Evolutionary conservation across 2,329 filamentous ascomycete species (phyloP), one percentile per base, ranked within the genome.

Genomic region (Sporothrix variecibatus): DNA sequence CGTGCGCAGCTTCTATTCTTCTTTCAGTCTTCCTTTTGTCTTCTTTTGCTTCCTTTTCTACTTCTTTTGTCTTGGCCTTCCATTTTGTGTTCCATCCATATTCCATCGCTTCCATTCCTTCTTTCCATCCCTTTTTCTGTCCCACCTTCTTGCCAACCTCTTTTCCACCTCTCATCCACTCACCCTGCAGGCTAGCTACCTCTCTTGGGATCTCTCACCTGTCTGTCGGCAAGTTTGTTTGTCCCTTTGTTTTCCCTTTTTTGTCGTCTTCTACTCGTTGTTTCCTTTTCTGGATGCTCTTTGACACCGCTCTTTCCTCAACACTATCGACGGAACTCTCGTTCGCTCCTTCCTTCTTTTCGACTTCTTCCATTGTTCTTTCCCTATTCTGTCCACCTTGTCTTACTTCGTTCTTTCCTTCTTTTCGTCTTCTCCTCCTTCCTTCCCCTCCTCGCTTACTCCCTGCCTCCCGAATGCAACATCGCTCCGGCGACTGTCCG

Each of bases 331-430:
- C 34, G 9, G 34, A 28, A 2, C 31, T 60, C 11, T 15, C 26
- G 3, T 64, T 49, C 17, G 1, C 3, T 46, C n/a, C 11, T 26
- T 60, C n/a, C 28, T 49, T 31, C 2, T 62, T 71, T 64, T 8
- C 72, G 65, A 49, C 9, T 60, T 40, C 28, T 62, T 31, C 7
- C 28, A 7, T 60, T 23, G 17, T 38, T 31, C 15, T 5, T 60
- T 28, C 31, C 20, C 38, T 40, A 7, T 62, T 31, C 7, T 34
- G 34, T 34, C 46, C n/a, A n/a, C 6, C 11, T 34, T 28, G 20
- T 17, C 7, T 23, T 65, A 0, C 20, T 46, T 17, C 31, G 67
- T 74, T 75, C 46, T 23, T 65, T 64, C 8, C 74, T 64, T 28
- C 51, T 12, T 56, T n/a, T 20, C 51, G 3, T 34, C 56, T 60